A percentile compares a stretch with the other conserved stretches of the same genome.
Evolutionary conservation across 108 stramenopile species (phyloP).

Genomic region (Discostella pseudostelligera): DNA sequence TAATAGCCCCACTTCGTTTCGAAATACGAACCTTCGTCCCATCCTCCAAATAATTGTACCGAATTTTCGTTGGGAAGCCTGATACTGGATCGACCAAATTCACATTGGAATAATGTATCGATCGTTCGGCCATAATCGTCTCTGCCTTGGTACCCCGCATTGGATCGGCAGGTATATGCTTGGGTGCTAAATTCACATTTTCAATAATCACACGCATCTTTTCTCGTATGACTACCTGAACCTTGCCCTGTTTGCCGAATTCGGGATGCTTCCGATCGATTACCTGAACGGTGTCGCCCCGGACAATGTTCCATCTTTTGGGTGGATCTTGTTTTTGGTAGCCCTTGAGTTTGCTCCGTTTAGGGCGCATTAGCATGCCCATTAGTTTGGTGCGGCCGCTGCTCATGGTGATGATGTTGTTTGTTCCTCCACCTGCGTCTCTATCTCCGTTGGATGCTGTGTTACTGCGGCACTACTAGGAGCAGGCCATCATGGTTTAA

Average conservation of each 20-base stretch:
- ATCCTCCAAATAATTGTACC: constrained; percentile 78
- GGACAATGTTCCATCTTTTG: constrained; percentile 80
- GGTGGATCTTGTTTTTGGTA: constrained; percentile 22
- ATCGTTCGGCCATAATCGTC: constrained; percentile 56
- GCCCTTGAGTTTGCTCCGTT: constrained; percentile 42
- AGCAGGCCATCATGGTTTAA: too few relatives aligned
- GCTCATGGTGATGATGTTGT: too few relatives aligned
- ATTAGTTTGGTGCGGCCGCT: constrained; percentile 45
- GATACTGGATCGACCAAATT: constrained; percentile 81
- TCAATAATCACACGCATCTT: constrained; percentile 89
- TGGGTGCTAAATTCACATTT: constrained; percentile 82
- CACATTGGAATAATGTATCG: constrained; percentile 91
- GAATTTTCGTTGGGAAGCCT: constrained; percentile 81
- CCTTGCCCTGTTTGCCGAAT: constrained; percentile 84
- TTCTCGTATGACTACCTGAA: constrained; percentile 75
- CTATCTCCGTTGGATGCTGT: too few relatives aligned
- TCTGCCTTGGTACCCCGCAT: constrained; percentile 62
- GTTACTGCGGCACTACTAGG: too few relatives aligned
- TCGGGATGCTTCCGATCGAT: constrained; percentile 83
- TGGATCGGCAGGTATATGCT: constrained; percentile 70
- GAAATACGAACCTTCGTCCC: constrained; percentile 95
- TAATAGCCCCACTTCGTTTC: constrained; percentile 88
- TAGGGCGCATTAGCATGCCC: constrained; percentile 43
- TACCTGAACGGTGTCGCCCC: constrained; percentile 94
- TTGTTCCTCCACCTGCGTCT: too few relatives aligned